phyloP scores from a whole-genome alignment of 164 flowering plant genomes.

The Kingdonia uniflora region DNA sequence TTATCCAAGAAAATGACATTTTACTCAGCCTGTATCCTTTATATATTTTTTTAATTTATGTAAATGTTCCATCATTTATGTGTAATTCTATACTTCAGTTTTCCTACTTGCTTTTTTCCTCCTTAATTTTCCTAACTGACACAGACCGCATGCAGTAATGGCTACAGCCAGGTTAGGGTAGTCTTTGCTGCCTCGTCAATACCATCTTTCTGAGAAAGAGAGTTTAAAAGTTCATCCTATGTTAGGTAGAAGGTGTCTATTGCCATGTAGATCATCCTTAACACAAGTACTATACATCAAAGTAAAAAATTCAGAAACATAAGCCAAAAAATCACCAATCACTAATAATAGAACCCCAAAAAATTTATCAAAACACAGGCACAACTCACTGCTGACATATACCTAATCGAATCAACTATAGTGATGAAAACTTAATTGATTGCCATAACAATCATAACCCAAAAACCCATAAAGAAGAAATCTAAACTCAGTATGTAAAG shows the following conservation, averaged over 20 bases:
- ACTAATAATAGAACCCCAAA: no score
- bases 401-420: no score
- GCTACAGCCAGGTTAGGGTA: constrained; percentile 88
- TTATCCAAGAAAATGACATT: constrained; percentile 88
- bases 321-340: no score
- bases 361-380: no score
- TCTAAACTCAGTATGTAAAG: no score
- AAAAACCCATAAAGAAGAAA: no score
- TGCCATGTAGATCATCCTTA: constrained; percentile 73
- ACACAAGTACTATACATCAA: background rate
- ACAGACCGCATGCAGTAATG: constrained; percentile 98
- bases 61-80: background rate
- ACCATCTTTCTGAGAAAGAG: constrained; percentile 88
- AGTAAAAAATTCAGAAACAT: no score
- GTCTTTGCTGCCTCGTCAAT: constrained; percentile 68
- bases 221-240: constrained; percentile 59
- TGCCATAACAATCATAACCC: no score
- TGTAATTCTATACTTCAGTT: background rate
- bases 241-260: constrained; percentile 82
- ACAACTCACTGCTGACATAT: no score
- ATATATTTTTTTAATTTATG: constrained; percentile 13
- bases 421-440: no score
- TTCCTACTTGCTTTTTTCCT: background rate
- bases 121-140: constrained; percentile 14
- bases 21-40: constrained; percentile 58